These are phyloP conservation scores for Pelargonium cotyledonis DNA, from an alignment of 441 rosid genomes.

Conservation along the genomic window DNA sequence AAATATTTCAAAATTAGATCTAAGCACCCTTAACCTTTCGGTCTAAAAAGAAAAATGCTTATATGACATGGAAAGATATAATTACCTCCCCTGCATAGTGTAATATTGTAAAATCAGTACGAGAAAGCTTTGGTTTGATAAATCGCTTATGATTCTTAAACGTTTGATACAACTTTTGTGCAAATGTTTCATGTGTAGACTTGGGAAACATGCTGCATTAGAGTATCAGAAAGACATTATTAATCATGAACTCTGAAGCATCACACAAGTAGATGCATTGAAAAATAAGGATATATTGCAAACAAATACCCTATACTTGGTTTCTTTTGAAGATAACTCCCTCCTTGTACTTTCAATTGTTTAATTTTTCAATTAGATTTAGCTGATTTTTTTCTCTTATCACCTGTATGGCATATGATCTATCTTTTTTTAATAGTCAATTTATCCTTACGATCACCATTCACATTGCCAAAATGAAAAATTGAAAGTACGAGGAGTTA, in stretches of 20 bases:
- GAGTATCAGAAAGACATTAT: constrained; percentile 23
- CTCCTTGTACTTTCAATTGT: too few relatives aligned
- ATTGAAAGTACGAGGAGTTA: too few relatives aligned
- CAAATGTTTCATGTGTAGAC: constrained; percentile 99
- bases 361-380: too few relatives aligned
- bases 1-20: constrained; percentile 10
- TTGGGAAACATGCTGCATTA: constrained; percentile 91
- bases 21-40: background rate
- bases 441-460: too few relatives aligned
- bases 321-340: too few relatives aligned
- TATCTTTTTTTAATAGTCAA: too few relatives aligned
- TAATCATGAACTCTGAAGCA: constrained; percentile 19
- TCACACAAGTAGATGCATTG: background rate
- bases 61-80: constrained; percentile 6
- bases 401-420: too few relatives aligned
- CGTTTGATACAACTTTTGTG: constrained; percentile 96
- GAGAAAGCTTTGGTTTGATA: constrained; percentile 97
- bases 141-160: constrained; percentile 91
- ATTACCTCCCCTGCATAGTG: constrained; percentile 99
- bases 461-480: too few relatives aligned
- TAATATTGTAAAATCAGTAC: constrained; percentile 85
- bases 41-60: constrained; percentile 17
- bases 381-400: too few relatives aligned
- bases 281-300: background rate
- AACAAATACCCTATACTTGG: too few relatives aligned